Conservation (phyloP, 2,329 filamentous ascomycete species). For the Chrysoporthe puriensis region DNA sequence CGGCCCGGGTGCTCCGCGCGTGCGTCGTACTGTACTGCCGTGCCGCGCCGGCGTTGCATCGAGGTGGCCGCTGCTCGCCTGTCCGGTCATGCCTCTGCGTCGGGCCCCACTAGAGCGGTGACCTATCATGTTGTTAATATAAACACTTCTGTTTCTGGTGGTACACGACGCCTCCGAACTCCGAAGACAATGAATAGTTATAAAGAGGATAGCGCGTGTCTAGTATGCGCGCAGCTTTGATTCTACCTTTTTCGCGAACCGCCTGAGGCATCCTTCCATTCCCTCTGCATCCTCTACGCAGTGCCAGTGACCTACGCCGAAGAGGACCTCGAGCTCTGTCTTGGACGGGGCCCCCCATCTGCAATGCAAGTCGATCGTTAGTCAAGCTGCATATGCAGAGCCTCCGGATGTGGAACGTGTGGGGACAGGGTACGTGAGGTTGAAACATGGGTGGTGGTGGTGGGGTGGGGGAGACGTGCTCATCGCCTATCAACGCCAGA, state of each 20-base stretch:
- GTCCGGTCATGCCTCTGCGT: constrained; percentile 6
- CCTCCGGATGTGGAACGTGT: not conserved
- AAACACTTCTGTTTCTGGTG: not conserved
- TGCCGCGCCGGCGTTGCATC: not conserved
- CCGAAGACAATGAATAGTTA: not conserved
- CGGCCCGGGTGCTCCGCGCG: not conserved
- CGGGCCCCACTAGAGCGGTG: constrained; percentile 13
- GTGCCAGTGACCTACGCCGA: constrained; percentile 30
- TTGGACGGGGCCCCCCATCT: constrained; percentile 29
- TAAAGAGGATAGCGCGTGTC: constrained; percentile 1
- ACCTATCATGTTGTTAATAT: constrained; percentile 25
- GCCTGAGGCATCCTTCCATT: constrained; percentile 26
- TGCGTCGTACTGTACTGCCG: not conserved
- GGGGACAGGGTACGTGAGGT: not conserved
- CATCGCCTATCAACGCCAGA: constrained; percentile 28
- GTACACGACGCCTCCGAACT: not conserved
- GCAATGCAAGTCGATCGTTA: constrained; percentile 12
- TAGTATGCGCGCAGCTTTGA: constrained; percentile 23
- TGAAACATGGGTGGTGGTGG: not conserved
- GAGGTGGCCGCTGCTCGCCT: not conserved
- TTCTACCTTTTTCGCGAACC: constrained; percentile 30
- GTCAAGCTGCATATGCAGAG: constrained; percentile 11
- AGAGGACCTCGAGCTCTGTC: constrained; percentile 29
- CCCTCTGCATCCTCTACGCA: constrained; percentile 29
- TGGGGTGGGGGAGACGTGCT: constrained; percentile 2